Conservation (phyloP, 2,329 filamentous ascomycete species). For the Coniochaeta sp. region DNA sequence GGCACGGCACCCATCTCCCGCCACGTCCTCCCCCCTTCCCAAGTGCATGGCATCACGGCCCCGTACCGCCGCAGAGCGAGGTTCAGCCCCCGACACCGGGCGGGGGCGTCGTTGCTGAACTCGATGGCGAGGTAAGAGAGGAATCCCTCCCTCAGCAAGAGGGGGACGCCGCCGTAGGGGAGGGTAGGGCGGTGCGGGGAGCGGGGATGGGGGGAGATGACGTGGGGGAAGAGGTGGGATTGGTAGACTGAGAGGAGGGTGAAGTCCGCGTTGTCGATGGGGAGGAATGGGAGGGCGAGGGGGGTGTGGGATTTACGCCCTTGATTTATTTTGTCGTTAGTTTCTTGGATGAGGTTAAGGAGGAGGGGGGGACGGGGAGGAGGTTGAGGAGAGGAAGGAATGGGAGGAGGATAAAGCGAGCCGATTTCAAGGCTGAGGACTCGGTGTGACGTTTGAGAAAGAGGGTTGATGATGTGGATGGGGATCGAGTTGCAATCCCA, state of each 20-base stretch:
- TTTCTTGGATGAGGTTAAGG: slow-evolving; percentile 6
- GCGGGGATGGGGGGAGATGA: slow-evolving; percentile 5
- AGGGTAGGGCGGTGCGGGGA: slow-evolving; percentile 5
- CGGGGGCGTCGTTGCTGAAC: slow-evolving; percentile 7
- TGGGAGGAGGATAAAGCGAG: background rate
- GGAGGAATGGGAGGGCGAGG: slow-evolving; percentile 8
- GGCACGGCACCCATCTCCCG: background rate
- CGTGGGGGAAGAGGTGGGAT: slow-evolving; percentile 13
- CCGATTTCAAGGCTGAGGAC: no score
- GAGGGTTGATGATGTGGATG: no score
- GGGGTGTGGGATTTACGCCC: slow-evolving; percentile 10
- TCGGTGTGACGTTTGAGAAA: no score
- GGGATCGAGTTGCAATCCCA: no score
- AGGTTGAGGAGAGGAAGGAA: background rate
- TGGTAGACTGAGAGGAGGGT: slow-evolving; percentile 13
- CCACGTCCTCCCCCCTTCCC: background rate
- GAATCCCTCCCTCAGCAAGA: slow-evolving; percentile 10
- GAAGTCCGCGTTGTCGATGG: slow-evolving; percentile 11
- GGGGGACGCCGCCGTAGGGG: slow-evolving; percentile 13
- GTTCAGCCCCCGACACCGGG: slow-evolving; percentile 1
- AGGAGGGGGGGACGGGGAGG: background rate
- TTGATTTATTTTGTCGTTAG: slow-evolving; percentile 8
- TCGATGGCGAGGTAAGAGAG: slow-evolving; percentile 12
- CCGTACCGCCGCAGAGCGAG: slow-evolving; percentile 1
- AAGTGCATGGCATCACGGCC: background rate